Evolutionary conservation across 1,139 yeast genomes (phyloP), one percentile per base, ranked within the genome.

Genomic region (Wickerhamiella pararugosa): DNA sequence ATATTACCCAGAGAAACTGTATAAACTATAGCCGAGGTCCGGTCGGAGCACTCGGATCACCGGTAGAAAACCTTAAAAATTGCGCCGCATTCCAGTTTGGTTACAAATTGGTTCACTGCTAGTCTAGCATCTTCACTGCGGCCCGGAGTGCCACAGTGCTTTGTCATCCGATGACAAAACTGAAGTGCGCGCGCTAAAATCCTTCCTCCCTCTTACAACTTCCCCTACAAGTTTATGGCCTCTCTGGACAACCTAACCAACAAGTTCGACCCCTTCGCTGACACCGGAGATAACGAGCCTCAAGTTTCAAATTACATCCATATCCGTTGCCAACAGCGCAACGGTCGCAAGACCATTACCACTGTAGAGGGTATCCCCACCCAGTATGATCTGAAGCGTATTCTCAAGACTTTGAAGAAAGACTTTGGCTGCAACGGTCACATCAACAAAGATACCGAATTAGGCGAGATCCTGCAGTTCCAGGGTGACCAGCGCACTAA

Each of bases 341-440:
- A 90, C 73, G 98, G 98, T 65, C 87, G 98, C 71, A 90, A 90
- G 70, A 90, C 98, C 53, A 76, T 90, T 65, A 90, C 98, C 53
- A 90, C 98, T 35, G 97, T 90, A 49, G 97, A 90, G 70, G 98
- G 98, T 60, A 75, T 90, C 48, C 97, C 98, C 53, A 76, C 69
- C 53, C 97, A 90, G 65, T 90, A 84, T 67, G 98, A 90, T 64
- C 71, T 82, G 64, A 90, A 90, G 71, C 83, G 90, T 61, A 86
- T 90, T 59, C 73, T 90, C 59, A 84, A 84, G 66, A 94, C 84
- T 48, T 73, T 90, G 62, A 90, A 90, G 75, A 90, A 90, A 68
- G 97, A 90, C 64, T 90, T 90, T 63, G 98, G 97, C 55, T 90
- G 97, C 70, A 90, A 90, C 67, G 98, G 98, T 65, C 90, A 87